phyloP scores from a whole-genome alignment of 305 asterid genomes.

The Caryopteris hybrid region DNA sequence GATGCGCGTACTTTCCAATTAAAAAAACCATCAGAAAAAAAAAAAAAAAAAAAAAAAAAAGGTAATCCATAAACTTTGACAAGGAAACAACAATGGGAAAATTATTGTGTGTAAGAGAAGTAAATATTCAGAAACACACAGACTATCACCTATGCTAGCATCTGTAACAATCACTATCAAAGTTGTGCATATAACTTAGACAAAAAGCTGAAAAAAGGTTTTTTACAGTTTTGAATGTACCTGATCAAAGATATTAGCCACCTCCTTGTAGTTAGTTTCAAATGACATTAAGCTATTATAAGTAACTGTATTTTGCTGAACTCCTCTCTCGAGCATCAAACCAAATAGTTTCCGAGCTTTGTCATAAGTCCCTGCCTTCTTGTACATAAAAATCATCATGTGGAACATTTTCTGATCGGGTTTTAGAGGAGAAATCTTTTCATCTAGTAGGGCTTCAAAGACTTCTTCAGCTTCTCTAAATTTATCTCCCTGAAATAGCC shows the following conservation, averaged over 20 bases:
- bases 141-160: not conserved
- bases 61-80: no score
- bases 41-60: no score
- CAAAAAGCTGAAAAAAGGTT: not conserved
- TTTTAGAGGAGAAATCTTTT: conserved; percentile 59
- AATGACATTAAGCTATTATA: conserved; percentile 95
- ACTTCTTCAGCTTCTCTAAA: conserved; percentile 87
- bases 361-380: conserved; percentile 64
- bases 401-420: conserved; percentile 98
- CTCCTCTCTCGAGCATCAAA: conserved; percentile 66
- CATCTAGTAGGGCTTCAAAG: conserved; percentile 61
- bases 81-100: no score
- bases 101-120: not conserved
- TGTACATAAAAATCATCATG: conserved; percentile 96
- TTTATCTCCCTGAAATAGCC: conserved; percentile 63
- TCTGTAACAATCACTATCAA: not conserved
- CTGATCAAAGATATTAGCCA: conserved; percentile 83
- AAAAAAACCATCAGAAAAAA: no score
- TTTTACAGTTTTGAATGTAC: conserved; percentile 33
- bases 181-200: not conserved
- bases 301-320: conserved; percentile 72
- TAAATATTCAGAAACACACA: not conserved
- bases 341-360: conserved; percentile 81
- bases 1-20: no score
- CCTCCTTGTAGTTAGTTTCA: conserved; percentile 87